Base-by-base conservation (phyloP, 306 rosid genomes). In the Rubus idaeus region DNA sequence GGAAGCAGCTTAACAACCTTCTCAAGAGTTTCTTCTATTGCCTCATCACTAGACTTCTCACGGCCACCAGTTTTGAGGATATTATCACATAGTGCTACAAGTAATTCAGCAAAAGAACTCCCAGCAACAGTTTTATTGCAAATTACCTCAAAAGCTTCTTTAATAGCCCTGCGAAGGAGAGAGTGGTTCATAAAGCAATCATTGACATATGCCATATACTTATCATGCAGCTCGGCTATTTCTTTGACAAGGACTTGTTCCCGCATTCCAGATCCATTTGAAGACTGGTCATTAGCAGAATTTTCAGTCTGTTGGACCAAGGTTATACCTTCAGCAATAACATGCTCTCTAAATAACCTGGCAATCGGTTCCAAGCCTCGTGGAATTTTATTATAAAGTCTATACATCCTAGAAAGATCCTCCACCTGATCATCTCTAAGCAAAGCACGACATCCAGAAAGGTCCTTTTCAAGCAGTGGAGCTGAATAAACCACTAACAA, bases 341-440 rank as follows among this genome's bases (percentile, higher is more conserved):
- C 84, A 76, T 87, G 89, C 93, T 81, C 90, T 85, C 87, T 87
- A 79, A 92, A 88, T 37, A 86, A 80, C 80, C 57, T 84, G 58
- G 90, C 80, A 79, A 90, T 80, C 6, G 90, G 93, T 8, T 90
- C 91, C 82, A 94, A 78, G 47, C 96, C 97, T 77, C 78, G 75
- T 10, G 88, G 86, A 76, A 94, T 89, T 82, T 86, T 85, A 77
- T 89, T 85, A 83, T 88, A 91, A 50, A 94, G 98, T 64, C 94
- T 90, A 80, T 85, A 94, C 87, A 94, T 90, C 86, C 97, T 87
- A 77, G 94, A 86, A 75, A 94, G 91, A 86, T 88, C 96, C 10
- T 89, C 98, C 88, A 89, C 93, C 96, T 90, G 90, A 79, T 94
- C 96, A 65, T 92, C 95, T 84, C 95, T 85, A 75, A 90, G 95